phyloP scores from a whole-genome alignment of 345 rosid species.

The Pugionium cornutum region DNA sequence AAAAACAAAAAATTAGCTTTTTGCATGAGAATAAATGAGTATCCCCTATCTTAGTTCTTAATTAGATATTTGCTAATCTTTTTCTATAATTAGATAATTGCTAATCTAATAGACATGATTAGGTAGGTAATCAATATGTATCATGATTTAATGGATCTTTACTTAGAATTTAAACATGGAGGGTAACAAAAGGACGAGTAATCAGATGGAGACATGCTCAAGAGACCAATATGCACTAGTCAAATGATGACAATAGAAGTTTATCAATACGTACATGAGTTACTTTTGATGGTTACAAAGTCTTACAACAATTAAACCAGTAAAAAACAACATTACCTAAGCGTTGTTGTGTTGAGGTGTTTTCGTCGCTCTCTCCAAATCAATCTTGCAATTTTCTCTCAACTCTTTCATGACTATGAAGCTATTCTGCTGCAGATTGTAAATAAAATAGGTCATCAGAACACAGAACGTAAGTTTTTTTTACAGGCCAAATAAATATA shows the following conservation, averaged over 20 bases:
- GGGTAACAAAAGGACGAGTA: constrained; percentile 5
- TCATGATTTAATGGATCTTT: constrained; percentile 27
- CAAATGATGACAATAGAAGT: constrained; percentile 29
- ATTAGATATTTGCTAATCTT: too few relatives aligned
- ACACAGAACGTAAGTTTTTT: not conserved
- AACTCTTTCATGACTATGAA: constrained; percentile 59
- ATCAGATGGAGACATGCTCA: not conserved
- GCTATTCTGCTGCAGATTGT: constrained; percentile 60
- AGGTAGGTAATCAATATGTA: constrained; percentile 32
- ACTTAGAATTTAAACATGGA: not conserved
- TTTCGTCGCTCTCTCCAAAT: constrained; percentile 56
- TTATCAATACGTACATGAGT: constrained; percentile 23
- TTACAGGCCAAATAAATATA: not conserved
- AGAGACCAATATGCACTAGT: constrained; percentile 23
- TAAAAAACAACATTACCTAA: constrained; percentile 27
- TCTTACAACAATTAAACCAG: constrained; percentile 31
- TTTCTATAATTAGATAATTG: constrained; percentile 20
- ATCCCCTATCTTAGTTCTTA: too few relatives aligned
- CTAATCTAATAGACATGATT: constrained; percentile 25
- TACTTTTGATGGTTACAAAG: constrained; percentile 22
- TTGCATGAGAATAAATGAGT: too few relatives aligned
- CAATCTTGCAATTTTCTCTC: constrained; percentile 76
- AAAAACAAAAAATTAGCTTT: too few relatives aligned
- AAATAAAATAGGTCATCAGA: constrained; percentile 15
- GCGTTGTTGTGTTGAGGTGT: constrained; percentile 48